These are phyloP conservation scores for Macrophomina phaseolina DNA, from an alignment of 2,329 filamentous ascomycete genomes.

Conservation along the genomic window DNA sequence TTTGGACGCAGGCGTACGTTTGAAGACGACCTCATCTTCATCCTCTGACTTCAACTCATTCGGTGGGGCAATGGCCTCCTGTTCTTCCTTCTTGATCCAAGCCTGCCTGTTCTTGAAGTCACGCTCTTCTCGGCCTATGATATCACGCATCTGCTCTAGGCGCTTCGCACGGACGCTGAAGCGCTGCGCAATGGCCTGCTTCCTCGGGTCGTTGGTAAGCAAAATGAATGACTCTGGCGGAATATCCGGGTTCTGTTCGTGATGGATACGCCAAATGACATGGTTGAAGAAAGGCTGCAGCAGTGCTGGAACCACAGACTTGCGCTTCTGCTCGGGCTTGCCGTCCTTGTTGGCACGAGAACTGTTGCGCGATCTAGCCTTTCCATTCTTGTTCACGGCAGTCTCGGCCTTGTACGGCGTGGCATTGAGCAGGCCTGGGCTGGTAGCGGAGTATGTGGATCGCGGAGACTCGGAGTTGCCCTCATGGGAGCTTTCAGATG, in stretches of 20 bases:
- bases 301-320: conserved; percentile 43
- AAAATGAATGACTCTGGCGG: conserved; percentile 59
- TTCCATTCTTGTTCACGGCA: conserved; percentile 14
- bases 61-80: conserved; percentile 30
- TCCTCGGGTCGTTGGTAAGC: conserved; percentile 55
- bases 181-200: conserved; percentile 53
- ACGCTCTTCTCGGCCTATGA: conserved; percentile 55
- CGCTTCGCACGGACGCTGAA: conserved; percentile 58
- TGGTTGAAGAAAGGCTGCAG: conserved; percentile 58
- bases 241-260: conserved; percentile 53
- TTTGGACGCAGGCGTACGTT: conserved; percentile 28
- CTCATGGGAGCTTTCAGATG: conserved; percentile 52
- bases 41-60: conserved; percentile 35
- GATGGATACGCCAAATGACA: conserved; percentile 58
- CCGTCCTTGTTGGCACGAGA: neutral
- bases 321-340: conserved; percentile 34
- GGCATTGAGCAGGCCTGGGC: conserved; percentile 39
- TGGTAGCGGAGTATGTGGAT: conserved; percentile 44
- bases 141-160: conserved; percentile 56
- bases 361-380: conserved; percentile 10
- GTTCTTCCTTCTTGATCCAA: conserved; percentile 45
- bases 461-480: conserved; percentile 49
- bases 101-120: conserved; percentile 51
- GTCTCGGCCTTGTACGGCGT: conserved; percentile 37
- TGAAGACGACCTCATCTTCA: conserved; percentile 47